Conservation (phyloP, 2,329 filamentous ascomycete genomes). For the Bimuria novae-zelandiae region DNA sequence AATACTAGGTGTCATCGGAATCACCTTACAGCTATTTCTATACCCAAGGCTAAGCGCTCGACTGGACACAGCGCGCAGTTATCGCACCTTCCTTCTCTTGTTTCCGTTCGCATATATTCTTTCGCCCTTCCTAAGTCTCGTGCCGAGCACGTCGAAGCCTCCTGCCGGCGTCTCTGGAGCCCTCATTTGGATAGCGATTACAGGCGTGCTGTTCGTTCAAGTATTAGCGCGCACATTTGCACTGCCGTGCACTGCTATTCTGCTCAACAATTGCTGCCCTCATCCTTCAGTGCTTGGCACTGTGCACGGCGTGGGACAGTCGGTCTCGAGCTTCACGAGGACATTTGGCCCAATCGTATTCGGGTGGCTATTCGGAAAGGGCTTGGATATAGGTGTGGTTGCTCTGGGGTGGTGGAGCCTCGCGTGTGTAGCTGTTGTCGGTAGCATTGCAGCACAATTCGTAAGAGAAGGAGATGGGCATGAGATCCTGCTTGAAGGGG, state of each 20-base stretch:
- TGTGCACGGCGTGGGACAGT: constrained; percentile 64
- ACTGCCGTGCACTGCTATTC: constrained; percentile 63
- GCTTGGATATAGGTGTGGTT: constrained; percentile 61
- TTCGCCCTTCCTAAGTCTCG: constrained; percentile 49
- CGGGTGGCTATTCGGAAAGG: constrained; percentile 65
- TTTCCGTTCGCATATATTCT: constrained; percentile 53
- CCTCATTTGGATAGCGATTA: constrained; percentile 51
- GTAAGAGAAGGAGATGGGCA: constrained; percentile 67
- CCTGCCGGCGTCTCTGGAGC: constrained; percentile 48
- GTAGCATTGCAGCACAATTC: constrained; percentile 58
- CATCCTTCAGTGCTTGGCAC: constrained; percentile 60
- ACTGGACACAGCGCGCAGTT: constrained; percentile 49
- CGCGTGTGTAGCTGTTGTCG: constrained; percentile 55
- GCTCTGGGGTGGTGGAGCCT: constrained; percentile 65
- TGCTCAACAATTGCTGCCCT: constrained; percentile 54
- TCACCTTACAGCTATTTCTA: constrained; percentile 52
- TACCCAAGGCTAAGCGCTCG: constrained; percentile 50
- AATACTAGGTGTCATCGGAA: constrained; percentile 54
- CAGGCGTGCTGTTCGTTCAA: constrained; percentile 49
- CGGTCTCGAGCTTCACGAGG: constrained; percentile 61
- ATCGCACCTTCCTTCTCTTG: constrained; percentile 48
- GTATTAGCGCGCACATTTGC: constrained; percentile 56
- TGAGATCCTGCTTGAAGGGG: constrained; percentile 67
- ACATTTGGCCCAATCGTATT: constrained; percentile 65
- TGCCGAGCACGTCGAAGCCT: constrained; percentile 46